Evolutionary conservation across 257 asterid genomes (phyloP), one percentile per base, ranked within the genome.

Genomic region (Lithospermum erythrorhizon): DNA sequence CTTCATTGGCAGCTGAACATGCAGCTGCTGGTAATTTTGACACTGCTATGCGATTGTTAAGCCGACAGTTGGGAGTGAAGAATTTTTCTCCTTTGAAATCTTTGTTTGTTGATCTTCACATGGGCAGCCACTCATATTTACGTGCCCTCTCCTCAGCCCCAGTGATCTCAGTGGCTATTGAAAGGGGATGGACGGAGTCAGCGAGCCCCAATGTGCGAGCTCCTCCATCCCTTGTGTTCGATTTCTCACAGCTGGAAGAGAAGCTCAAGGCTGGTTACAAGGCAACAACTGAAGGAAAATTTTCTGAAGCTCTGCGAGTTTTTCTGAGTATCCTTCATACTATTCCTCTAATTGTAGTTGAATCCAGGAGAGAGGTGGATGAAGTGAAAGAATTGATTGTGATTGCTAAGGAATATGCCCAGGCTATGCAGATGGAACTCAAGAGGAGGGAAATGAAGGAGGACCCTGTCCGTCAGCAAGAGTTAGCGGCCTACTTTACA

Each of bases 21-120:
- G 94, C 86, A 27, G 87, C 94, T 53, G 91, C 96, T 20, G 96
- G 96, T 5, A 76, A 87, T 70, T 87, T 84, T 24, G 91, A 85
- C 64, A 85, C 86, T 16, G 89, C 96, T 14, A 76, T 85, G 94
- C 88, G 94, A 37, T 67, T 87, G 59, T 74, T 85, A 70, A 79
- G 68, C 80, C 84, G 94, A 6, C 96, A 83, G 61, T 62, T 85
- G 21, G 91, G 91, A 53, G 73, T 87, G 53, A 63, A 62, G 35
- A 87, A 85, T 54, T 87, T 87, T 48, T 30, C 82, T 62, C 91
- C 86, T n/a, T 61, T 86, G 68, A 83, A 68, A 57, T 67, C 81
- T 3, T 75, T 72, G 18, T 83, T 86, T 21, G 59, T 80, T 1
- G 85, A 83, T 75, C 87, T 86, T 66, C 81, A 83, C 66, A 21